Percentiles rank a stretch among this genome's conserved stretches.
phyloP scores from a whole-genome alignment of 345 rosid species.

The Sonneratia caseolaris region DNA sequence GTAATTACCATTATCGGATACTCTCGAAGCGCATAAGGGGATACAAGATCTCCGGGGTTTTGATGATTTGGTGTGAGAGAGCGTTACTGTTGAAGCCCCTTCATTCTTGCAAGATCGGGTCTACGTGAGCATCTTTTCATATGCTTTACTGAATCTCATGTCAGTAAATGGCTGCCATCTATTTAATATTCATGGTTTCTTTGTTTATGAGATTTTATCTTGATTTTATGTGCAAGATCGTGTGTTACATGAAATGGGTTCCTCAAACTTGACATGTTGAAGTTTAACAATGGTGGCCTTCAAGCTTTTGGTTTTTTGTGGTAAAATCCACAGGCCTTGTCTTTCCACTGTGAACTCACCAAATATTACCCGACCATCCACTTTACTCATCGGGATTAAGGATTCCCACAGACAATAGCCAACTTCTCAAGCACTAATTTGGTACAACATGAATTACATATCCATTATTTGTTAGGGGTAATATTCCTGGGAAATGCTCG shows the following conservation, averaged over 20 bases:
- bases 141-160: too few species aligned
- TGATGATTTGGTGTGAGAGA: too few species aligned
- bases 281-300: not conserved
- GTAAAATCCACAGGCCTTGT: conserved; percentile 23
- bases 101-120: too few species aligned
- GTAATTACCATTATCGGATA: too few species aligned
- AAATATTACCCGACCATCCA: conserved; percentile 24
- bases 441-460: not conserved
- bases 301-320: conserved; percentile 3
- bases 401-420: not conserved
- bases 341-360: conserved; percentile 21
- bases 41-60: too few species aligned
- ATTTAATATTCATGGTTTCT: too few species aligned
- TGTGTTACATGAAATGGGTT: conserved; percentile 1
- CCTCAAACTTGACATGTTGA: not conserved
- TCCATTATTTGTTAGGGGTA: not conserved
- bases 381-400: conserved; percentile 51
- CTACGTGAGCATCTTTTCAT: too few species aligned
- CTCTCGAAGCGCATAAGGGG: too few species aligned
- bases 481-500: too few species aligned
- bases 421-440: conserved; percentile 10
- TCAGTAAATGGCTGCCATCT: too few species aligned
- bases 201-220: not conserved
- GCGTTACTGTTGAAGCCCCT: too few species aligned
- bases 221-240: conserved; percentile 13